phyloP scores from a whole-genome alignment of 352 stramenopile genomes.

The Saprolegnia parasitica region DNA sequence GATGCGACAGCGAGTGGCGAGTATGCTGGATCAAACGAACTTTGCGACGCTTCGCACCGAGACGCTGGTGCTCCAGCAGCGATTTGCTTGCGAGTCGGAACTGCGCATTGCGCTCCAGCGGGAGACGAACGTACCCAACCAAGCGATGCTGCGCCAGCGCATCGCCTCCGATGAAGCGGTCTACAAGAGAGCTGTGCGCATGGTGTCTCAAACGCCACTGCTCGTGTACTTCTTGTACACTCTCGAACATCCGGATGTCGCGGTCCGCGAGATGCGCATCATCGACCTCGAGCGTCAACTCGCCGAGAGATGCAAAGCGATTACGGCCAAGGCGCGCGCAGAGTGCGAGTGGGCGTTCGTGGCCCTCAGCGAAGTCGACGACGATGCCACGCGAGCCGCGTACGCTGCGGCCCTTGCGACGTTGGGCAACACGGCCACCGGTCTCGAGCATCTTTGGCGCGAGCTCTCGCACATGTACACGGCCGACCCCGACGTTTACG shows the following conservation, averaged over 20 bases:
- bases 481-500: neutral
- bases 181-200: neutral
- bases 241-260: neutral
- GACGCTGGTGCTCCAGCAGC: neutral
- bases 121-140: neutral
- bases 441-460: neutral
- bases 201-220: neutral
- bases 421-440: neutral
- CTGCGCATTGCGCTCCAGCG: constrained; percentile 1
- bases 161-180: neutral
- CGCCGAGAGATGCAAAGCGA: neutral
- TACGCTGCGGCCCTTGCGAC: neutral
- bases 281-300: constrained; percentile 3
- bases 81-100: neutral
- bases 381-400: neutral
- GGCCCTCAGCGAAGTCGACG: neutral
- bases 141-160: neutral
- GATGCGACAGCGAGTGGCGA: neutral
- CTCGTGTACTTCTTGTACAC: neutral
- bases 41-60: neutral
- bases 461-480: neutral
- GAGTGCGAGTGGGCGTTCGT: neutral
- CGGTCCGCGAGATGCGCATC: neutral
- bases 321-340: neutral
- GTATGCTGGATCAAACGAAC: neutral